phyloP scores from a whole-genome alignment of 768 basidiomycete species.

The Russula earlei region DNA sequence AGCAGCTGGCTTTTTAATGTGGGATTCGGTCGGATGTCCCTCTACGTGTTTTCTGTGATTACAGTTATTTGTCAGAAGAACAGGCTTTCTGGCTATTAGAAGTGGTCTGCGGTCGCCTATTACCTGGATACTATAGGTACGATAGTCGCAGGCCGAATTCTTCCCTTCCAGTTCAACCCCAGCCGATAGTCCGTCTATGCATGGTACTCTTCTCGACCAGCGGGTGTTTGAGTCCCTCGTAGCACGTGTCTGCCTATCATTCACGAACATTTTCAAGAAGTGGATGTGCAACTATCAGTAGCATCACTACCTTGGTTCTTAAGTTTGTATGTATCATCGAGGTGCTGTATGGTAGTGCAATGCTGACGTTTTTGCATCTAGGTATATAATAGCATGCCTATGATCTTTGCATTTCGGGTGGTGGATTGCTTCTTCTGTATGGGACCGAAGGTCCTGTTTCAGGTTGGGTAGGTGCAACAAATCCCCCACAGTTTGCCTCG shows the following conservation, averaged over 20 bases:
- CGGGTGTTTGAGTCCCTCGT: slow-evolving; percentile 95
- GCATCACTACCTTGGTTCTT: slow-evolving; percentile 98
- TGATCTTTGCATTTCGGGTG: slow-evolving; percentile 96
- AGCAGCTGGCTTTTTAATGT: slow-evolving; percentile 92
- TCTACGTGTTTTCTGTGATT: neutral
- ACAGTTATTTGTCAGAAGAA: slow-evolving; percentile 98
- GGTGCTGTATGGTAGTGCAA: slow-evolving; percentile 13
- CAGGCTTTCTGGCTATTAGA: slow-evolving; percentile 97
- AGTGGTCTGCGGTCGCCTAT: slow-evolving; percentile 85
- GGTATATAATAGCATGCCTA: slow-evolving; percentile 92
- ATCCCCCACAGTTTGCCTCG: neutral
- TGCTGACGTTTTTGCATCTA: slow-evolving; percentile 23
- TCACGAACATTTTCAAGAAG: slow-evolving; percentile 80
- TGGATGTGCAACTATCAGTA: slow-evolving; percentile 95
- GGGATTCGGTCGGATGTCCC: slow-evolving; percentile 22
- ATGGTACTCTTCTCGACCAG: slow-evolving; percentile 97
- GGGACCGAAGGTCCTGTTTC: slow-evolving; percentile 98
- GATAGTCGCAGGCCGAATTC: slow-evolving; percentile 21
- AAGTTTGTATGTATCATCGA: slow-evolving; percentile 62
- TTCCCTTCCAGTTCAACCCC: slow-evolving; percentile 10
- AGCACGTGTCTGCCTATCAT: slow-evolving; percentile 84
- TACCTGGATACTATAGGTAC: slow-evolving; percentile 96
- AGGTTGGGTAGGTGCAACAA: slow-evolving; percentile 71
- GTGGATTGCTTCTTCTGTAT: slow-evolving; percentile 98
- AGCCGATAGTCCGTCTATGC: slow-evolving; percentile 79